A percentile compares a stretch with the other conserved stretches of the same genome.
Evolutionary conservation across 1,284 basidiomycete species (phyloP).

Genomic region (Exobasidium cylindrosporum): DNA sequence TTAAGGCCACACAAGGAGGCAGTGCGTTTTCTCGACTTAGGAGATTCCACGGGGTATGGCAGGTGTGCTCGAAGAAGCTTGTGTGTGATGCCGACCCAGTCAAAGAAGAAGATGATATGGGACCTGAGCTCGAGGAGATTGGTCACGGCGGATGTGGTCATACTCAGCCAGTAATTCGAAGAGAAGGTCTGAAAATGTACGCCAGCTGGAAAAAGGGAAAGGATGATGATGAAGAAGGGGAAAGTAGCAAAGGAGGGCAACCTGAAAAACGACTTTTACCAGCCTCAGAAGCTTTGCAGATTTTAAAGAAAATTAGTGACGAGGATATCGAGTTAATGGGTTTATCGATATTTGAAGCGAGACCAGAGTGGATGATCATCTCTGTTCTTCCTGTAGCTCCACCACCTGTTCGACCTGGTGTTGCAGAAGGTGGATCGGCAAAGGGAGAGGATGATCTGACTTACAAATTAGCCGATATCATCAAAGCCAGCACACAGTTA

Average conservation of each 20-base stretch:
- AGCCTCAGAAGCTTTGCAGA: conserved; percentile 75
- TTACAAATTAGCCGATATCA: conserved; percentile 95
- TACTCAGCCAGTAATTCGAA: conserved; percentile 82
- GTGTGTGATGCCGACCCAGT: conserved; percentile 64
- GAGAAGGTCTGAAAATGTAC: conserved; percentile 92
- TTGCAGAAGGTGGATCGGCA: conserved; percentile 92
- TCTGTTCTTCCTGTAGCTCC: conserved; percentile 97
- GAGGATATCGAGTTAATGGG: conserved; percentile 92
- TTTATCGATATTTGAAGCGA: conserved; percentile 89
- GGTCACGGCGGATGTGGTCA: conserved; percentile 92
- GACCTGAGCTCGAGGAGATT: conserved; percentile 58
- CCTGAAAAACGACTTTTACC: conserved; percentile 86
- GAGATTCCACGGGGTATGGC: conserved; percentile 52
- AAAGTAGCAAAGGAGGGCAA: conserved; percentile 59
- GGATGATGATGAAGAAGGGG: conserved; percentile 74
- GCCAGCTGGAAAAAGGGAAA: conserved; percentile 91
- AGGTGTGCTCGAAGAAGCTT: conserved; percentile 52
- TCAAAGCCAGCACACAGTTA: conserved; percentile 90
- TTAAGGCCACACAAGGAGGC: conserved; percentile 42
- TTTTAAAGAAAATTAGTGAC: conserved; percentile 65
- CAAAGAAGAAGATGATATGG: conserved; percentile 50
- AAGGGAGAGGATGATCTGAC: conserved; percentile 97
- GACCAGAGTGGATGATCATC: conserved; percentile 99
- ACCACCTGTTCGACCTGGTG: conserved; percentile 94
- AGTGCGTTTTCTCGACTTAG: conserved; percentile 27